Evolutionary conservation across 495 filamentous ascomycete genomes (phyloP).

Genomic region (Talaromyces proteolyticus): DNA sequence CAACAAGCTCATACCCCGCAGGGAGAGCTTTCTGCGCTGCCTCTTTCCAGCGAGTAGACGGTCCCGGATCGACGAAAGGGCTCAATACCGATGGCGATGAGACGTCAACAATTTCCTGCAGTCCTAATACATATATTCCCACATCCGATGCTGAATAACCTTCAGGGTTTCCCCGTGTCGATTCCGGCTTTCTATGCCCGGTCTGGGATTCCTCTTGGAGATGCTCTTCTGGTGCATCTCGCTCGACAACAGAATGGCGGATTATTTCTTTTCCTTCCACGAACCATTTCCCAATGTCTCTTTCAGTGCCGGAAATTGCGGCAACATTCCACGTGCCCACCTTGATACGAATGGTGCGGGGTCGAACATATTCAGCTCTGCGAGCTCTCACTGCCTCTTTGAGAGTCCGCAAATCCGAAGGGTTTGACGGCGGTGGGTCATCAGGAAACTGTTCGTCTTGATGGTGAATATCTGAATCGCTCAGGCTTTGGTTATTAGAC

Average conservation of each 20-base stretch:
- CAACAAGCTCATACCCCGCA: conserved; percentile 65
- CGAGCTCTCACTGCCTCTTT: conserved; percentile 62
- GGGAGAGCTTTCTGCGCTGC: conserved; percentile 68
- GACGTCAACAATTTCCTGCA: conserved; percentile 91
- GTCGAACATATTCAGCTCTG: conserved; percentile 68
- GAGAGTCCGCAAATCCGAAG: conserved; percentile 36
- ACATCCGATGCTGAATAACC: conserved; percentile 42
- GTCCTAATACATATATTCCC: conserved; percentile 81
- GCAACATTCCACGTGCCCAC: conserved; percentile 96
- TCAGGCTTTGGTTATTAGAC: background rate
- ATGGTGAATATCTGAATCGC: background rate
- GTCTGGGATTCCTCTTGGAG: conserved; percentile 6
- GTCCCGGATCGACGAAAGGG: conserved; percentile 66
- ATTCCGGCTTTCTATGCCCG: conserved; percentile 16
- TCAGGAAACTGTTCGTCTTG: conserved; percentile 2
- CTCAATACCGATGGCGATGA: conserved; percentile 57
- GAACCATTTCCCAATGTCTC: conserved; percentile 84
- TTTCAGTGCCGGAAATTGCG: conserved; percentile 71
- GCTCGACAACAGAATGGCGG: background rate
- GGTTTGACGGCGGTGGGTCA: conserved; percentile 6
- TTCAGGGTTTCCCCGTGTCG: conserved; percentile 20
- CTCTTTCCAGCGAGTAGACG: conserved; percentile 72
- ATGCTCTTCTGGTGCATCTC: conserved; percentile 6
- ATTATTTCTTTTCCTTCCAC: conserved; percentile 58
- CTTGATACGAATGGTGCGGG: conserved; percentile 69